phyloP scores from a whole-genome alignment of 202 grass and related monocot species.

The Cymbopogon flexuosus region DNA sequence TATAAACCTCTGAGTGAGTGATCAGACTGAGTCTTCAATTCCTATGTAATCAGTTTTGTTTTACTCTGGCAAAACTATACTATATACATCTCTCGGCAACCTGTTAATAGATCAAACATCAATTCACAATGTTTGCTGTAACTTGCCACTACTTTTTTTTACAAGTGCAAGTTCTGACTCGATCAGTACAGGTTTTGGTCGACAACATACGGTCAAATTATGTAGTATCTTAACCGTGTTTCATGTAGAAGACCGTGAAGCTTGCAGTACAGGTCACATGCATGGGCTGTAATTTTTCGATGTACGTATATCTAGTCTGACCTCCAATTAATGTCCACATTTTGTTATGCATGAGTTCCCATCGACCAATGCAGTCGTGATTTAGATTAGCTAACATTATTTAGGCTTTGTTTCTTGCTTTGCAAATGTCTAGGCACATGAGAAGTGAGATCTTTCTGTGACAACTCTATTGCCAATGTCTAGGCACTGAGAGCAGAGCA shows the following conservation, averaged over 20 bases:
- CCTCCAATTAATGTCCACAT: too few species aligned
- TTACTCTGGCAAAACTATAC: background rate
- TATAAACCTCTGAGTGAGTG: background rate
- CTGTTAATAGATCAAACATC: slow-evolving; percentile 9
- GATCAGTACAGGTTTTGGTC: slow-evolving; percentile 1
- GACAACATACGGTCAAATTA: background rate
- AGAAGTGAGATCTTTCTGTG: too few species aligned
- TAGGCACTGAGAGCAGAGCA: background rate
- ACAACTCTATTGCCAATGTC: too few species aligned
- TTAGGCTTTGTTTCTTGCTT: too few species aligned
- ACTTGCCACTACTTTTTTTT: background rate
- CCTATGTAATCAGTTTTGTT: background rate
- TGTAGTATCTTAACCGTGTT: background rate
- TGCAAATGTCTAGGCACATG: too few species aligned
- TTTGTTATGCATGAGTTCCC: too few species aligned
- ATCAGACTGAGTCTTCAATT: background rate
- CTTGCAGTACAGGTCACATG: too few species aligned
- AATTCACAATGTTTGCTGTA: background rate
- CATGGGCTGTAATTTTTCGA: too few species aligned
- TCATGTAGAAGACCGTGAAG: background rate
- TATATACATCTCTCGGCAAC: background rate
- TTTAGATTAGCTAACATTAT: too few species aligned
- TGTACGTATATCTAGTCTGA: too few species aligned
- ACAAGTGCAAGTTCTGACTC: background rate
- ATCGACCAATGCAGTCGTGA: too few species aligned